These are phyloP conservation scores for Xylariaceae sp. DNA, from an alignment of 2,329 filamentous ascomycete species.

Conservation along the genomic window DNA sequence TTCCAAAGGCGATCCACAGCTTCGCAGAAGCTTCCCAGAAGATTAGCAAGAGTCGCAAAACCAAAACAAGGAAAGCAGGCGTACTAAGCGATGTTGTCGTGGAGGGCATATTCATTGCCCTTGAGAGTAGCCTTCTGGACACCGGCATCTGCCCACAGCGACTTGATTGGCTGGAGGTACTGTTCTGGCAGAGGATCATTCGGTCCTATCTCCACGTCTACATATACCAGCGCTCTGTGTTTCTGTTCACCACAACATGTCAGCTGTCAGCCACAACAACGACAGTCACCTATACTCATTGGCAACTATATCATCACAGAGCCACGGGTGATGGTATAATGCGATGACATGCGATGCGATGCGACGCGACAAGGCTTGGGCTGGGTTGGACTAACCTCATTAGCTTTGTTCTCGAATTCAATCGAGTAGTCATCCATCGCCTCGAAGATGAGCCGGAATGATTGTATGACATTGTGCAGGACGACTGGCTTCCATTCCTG, in stretches of 20 bases:
- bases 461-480: conserved; percentile 89
- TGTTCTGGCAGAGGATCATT: conserved; percentile 75
- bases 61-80: conserved; percentile 47
- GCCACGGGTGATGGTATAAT: not conserved
- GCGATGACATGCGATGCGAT: not conserved
- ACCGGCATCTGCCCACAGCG: conserved; percentile 76
- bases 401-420: conserved; percentile 70
- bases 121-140: conserved; percentile 84
- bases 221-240: conserved; percentile 69
- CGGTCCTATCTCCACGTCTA: conserved; percentile 75
- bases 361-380: not conserved
- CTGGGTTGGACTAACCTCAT: conserved; percentile 56
- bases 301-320: not conserved
- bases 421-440: conserved; percentile 85
- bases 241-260: conserved; percentile 46
- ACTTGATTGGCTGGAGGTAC: conserved; percentile 75
- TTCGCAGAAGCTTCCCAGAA: conserved; percentile 65
- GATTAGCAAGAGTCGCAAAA: conserved; percentile 15
- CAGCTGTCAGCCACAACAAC: conserved; percentile 14
- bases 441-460: conserved; percentile 83
- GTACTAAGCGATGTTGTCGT: conserved; percentile 93
- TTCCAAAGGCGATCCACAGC: conserved; percentile 71
- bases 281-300: not conserved
- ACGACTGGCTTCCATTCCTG: conserved; percentile 93
- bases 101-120: conserved; percentile 93